Evolutionary conservation across 2,329 filamentous ascomycete genomes (phyloP).

Genomic region (Aschersonia sp.): DNA sequence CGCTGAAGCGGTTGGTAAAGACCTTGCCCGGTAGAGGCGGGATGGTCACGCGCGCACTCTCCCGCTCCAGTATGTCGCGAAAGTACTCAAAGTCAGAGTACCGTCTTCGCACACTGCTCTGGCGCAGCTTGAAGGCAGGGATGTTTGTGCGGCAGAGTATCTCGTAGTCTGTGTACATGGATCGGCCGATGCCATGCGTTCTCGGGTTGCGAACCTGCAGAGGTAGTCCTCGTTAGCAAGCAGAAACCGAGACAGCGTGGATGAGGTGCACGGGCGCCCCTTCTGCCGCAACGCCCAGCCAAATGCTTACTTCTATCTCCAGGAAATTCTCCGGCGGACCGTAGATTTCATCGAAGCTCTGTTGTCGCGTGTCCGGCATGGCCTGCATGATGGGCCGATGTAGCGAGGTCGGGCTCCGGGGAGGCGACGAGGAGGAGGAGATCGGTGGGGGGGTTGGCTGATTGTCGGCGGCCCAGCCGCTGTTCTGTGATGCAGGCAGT

Average conservation of each 20-base stretch:
- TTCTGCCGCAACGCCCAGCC: no score
- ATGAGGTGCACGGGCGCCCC: no score
- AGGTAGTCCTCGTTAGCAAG: no score
- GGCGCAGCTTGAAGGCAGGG: constrained; percentile 91
- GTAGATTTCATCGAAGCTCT: constrained; percentile 98
- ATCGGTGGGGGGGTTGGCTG: constrained; percentile 4
- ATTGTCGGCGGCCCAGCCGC: constrained; percentile 15
- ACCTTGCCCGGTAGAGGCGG: constrained; percentile 93
- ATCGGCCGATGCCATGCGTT: constrained; percentile 84
- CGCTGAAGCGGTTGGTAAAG: constrained; percentile 93
- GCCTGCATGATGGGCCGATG: constrained; percentile 46
- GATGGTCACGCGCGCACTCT: constrained; percentile 87
- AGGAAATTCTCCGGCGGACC: constrained; percentile 97
- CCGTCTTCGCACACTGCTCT: constrained; percentile 74
- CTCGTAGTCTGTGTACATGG: constrained; percentile 98
- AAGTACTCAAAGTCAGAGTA: constrained; percentile 99
- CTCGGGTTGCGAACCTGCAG: constrained; percentile 69
- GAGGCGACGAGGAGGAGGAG: constrained; percentile 8
- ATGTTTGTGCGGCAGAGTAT: constrained; percentile 98
- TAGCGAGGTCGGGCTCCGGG: constrained; percentile 17
- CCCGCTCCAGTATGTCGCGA: constrained; percentile 91
- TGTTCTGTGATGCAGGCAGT: constrained; percentile 25
- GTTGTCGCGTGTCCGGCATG: constrained; percentile 62
- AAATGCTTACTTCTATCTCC: constrained; percentile 68
- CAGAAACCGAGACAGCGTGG: no score